Percentiles rank a stretch among this genome's conserved stretches.
Conservation (phyloP, 331 rosid genomes). For the Erythrophleum ivorense region DNA sequence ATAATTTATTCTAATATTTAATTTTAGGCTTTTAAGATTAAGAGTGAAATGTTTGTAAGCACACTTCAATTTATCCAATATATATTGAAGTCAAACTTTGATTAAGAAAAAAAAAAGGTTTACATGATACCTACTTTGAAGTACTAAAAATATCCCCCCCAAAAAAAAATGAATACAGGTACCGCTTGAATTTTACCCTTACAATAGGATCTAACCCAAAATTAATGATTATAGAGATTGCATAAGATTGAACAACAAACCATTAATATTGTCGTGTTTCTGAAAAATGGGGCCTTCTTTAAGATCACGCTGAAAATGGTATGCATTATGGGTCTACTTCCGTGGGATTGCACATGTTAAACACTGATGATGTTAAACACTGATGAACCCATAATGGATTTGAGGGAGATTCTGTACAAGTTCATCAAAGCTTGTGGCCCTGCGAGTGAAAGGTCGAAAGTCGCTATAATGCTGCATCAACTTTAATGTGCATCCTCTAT, state of each 20-base stretch:
- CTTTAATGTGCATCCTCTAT: conserved; percentile 31
- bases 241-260: conserved; percentile 10
- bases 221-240: conserved; percentile 19
- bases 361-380: neutral
- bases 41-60: too few relatives aligned
- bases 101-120: too few relatives aligned
- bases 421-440: conserved; percentile 15
- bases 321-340: conserved; percentile 3
- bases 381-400: conserved; percentile 26
- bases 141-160: neutral
- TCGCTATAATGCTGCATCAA: conserved; percentile 28
- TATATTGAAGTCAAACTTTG: too few relatives aligned
- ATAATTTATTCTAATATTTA: too few relatives aligned
- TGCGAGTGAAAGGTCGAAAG: conserved; percentile 13
- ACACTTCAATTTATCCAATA: too few relatives aligned
- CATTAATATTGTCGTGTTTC: conserved; percentile 13
- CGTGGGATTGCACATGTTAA: conserved; percentile 26
- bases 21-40: too few relatives aligned
- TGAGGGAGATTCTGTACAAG: conserved; percentile 3
- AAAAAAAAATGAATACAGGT: neutral
- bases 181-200: neutral
- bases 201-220: neutral
- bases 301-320: conserved; percentile 41
- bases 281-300: conserved; percentile 34
- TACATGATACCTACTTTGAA: too few relatives aligned